A percentile compares a stretch with the other conserved stretches of the same genome.
Evolutionary conservation across 441 rosid genomes (phyloP).

Genomic region (Brassica balearica): DNA sequence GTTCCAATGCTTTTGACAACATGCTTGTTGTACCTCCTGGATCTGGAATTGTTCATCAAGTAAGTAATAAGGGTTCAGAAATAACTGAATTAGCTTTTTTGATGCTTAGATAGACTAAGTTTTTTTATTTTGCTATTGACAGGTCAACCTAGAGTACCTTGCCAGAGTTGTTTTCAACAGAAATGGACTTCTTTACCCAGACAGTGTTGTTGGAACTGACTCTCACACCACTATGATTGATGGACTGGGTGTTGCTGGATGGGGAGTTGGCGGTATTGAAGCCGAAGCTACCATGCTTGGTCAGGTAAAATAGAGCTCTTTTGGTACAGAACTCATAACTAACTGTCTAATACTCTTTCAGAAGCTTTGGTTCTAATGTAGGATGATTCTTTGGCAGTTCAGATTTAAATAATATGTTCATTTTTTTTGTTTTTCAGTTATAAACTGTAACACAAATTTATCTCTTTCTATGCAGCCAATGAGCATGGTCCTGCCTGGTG

Average conservation of each 20-base stretch:
- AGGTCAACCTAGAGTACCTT: slow-evolving; percentile 74
- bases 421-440: neutral
- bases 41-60: slow-evolving; percentile 83
- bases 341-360: neutral
- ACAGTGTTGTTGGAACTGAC: slow-evolving; percentile 82
- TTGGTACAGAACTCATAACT: slow-evolving; percentile 2
- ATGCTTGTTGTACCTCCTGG: slow-evolving; percentile 87
- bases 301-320: slow-evolving; percentile 52
- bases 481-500: slow-evolving; percentile 89
- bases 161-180: slow-evolving; percentile 75
- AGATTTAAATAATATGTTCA: no score
- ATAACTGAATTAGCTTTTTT: neutral
- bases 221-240: slow-evolving; percentile 85
- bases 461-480: slow-evolving; percentile 58
- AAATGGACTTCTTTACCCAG: slow-evolving; percentile 68
- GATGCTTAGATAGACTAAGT: neutral
- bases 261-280: slow-evolving; percentile 87
- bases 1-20: slow-evolving; percentile 70
- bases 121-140: slow-evolving; percentile 31
- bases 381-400: neutral
- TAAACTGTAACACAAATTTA: neutral
- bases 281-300: slow-evolving; percentile 89
- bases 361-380: neutral
- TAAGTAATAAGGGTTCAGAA: slow-evolving; percentile 22
- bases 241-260: slow-evolving; percentile 79